Evolutionary conservation across 2,329 filamentous ascomycete species (phyloP).

Genomic region (Alternaria consortialis): DNA sequence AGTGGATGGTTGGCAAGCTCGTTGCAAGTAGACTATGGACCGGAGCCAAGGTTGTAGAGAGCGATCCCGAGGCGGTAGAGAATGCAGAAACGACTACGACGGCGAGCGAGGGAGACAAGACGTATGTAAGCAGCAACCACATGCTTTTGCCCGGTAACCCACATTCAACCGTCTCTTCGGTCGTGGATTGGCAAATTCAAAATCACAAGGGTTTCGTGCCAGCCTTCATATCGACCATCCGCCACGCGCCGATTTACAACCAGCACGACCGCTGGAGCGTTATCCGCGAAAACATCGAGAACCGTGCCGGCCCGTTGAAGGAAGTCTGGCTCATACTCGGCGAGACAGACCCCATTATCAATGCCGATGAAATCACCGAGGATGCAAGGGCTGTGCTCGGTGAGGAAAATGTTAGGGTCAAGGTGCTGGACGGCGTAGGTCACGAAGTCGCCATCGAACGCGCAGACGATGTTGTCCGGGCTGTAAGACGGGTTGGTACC

Average conservation of each 20-base stretch:
- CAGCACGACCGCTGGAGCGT: constrained; percentile 69
- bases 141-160: constrained; percentile 62
- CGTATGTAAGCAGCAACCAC: constrained; percentile 32
- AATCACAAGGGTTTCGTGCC: constrained; percentile 72
- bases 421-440: constrained; percentile 65
- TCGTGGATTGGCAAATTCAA: constrained; percentile 75
- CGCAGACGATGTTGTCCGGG: constrained; percentile 64
- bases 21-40: constrained; percentile 45
- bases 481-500: constrained; percentile 13
- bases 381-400: constrained; percentile 69
- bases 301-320: constrained; percentile 48
- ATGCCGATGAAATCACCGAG: constrained; percentile 69
- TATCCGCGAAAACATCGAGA: constrained; percentile 56
- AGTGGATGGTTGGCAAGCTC: constrained; percentile 62
- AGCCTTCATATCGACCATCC: constrained; percentile 76
- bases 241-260: constrained; percentile 73
- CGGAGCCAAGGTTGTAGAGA: constrained; percentile 37
- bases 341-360: constrained; percentile 71
- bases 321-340: constrained; percentile 74
- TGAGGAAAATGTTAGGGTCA: constrained; percentile 64
- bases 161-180: constrained; percentile 65
- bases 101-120: constrained; percentile 25
- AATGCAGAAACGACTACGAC: constrained; percentile 25
- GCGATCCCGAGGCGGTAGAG: constrained; percentile 33
- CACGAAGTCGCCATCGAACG: constrained; percentile 75